Evolutionary conservation across 75 land plant species (phyloP).

Genomic region (Larix kaempferi): DNA sequence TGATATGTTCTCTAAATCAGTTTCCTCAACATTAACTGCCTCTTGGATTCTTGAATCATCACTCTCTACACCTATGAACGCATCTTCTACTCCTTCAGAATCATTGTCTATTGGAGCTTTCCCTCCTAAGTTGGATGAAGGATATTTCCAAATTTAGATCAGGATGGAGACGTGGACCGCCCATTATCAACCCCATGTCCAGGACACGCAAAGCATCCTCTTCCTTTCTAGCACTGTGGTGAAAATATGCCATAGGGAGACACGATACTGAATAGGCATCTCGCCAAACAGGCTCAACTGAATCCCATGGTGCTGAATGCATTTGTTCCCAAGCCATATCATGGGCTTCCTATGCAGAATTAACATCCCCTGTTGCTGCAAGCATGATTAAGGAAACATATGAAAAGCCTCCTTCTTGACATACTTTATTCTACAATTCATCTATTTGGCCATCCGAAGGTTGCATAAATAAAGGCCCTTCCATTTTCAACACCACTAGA

Average conservation of each 20-base stretch:
- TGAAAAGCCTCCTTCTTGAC: conserved; percentile 71
- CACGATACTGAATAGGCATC: conserved; percentile 92
- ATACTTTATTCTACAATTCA: conserved; percentile 9
- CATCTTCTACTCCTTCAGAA: background rate
- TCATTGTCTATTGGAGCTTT: background rate
- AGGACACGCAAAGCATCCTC: conserved; percentile 65
- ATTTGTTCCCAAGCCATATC: conserved; percentile 99
- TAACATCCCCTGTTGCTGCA: conserved; percentile 60
- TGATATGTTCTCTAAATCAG: background rate
- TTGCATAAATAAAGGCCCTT: background rate
- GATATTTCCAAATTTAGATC: conserved; percentile 49
- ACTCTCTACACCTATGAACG: background rate
- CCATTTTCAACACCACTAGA: background rate
- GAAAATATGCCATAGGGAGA: conserved; percentile 56
- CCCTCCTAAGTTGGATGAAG: conserved; percentile 8
- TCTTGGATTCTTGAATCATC: background rate
- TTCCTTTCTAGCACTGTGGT: conserved; percentile 27
- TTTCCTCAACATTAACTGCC: background rate
- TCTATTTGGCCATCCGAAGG: conserved; percentile 3
- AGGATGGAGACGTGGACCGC: conserved; percentile 56
- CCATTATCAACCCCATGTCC: conserved; percentile 94
- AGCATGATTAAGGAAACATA: conserved; percentile 41
- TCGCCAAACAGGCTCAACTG: conserved; percentile 76
- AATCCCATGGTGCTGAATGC: conserved; percentile 92
- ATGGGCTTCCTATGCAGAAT: conserved; percentile 87